A percentile compares a stretch with the other conserved stretches of the same genome.
Evolutionary conservation across 108 stramenopile genomes (phyloP).

Genomic region (Aureococcus anophagefferens): DNA sequence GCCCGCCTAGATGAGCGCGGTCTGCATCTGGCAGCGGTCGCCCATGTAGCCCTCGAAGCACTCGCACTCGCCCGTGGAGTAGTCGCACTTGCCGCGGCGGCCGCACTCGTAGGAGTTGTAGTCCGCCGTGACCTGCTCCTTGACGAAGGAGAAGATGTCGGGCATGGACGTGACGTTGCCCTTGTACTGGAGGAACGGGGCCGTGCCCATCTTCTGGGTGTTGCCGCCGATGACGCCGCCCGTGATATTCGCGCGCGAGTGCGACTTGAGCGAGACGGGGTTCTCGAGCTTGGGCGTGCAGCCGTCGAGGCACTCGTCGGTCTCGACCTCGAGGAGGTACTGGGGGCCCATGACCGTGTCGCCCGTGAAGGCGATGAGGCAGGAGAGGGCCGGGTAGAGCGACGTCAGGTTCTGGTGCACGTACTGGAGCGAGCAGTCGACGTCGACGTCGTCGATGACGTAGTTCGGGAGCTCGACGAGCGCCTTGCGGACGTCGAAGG

Average conservation of each 20-base stretch:
- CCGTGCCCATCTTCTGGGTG: too few species aligned
- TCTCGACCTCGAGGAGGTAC: constrained; percentile 43
- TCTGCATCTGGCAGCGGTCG: constrained; percentile 34
- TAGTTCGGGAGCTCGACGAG: constrained; percentile 44
- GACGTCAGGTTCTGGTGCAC: constrained; percentile 2
- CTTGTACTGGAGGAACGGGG: too few species aligned
- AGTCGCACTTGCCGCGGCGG: constrained; percentile 60
- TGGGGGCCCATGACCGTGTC: constrained; percentile 41
- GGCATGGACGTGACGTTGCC: too few species aligned
- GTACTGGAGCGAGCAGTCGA: constrained; percentile 19
- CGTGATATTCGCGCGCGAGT: neutral
- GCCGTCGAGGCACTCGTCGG: constrained; percentile 34
- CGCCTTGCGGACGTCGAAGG: constrained; percentile 28
- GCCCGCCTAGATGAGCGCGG: constrained; percentile 22
- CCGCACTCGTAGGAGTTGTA: constrained; percentile 54
- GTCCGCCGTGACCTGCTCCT: constrained; percentile 35
- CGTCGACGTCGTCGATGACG: constrained; percentile 49
- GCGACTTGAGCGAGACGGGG: constrained; percentile 12
- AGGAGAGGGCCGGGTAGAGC: constrained; percentile 5
- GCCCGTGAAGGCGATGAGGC: constrained; percentile 44
- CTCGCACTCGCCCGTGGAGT: constrained; percentile 51
- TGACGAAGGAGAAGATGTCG: constrained; percentile 28
- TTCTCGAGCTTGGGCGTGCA: constrained; percentile 47
- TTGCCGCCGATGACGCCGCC: too few species aligned
- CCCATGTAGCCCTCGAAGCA: constrained; percentile 59